A percentile compares a stretch with the other conserved stretches of the same genome.
Conservation (phyloP, 1,284 basidiomycete species). For the Cryptococcus depauperatus region DNA sequence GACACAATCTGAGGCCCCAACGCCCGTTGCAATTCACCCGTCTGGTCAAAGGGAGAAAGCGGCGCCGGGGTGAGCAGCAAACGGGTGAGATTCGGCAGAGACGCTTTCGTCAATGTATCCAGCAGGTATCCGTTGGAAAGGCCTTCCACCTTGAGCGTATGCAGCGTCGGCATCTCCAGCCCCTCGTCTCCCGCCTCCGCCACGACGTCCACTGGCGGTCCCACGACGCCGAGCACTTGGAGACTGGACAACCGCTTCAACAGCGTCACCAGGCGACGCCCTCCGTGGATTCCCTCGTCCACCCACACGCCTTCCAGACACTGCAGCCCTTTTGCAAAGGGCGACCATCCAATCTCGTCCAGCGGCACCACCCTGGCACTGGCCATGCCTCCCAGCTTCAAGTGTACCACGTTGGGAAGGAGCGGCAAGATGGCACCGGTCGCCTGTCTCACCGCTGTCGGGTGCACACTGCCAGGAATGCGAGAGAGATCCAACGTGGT, state of each 20-base stretch:
- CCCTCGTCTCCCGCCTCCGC: conserved; percentile 16
- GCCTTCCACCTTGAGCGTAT: conserved; percentile 58
- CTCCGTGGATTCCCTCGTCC: conserved; percentile 19
- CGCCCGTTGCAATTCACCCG: conserved; percentile 54
- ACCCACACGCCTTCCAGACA: conserved; percentile 58
- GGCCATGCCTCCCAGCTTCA: conserved; percentile 54
- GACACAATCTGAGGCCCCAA: conserved; percentile 59
- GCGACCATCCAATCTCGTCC: conserved; percentile 49
- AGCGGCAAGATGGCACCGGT: conserved; percentile 9
- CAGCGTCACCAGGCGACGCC: conserved; percentile 47
- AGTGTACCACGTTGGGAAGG: conserved; percentile 19
- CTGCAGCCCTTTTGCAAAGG: conserved; percentile 45
- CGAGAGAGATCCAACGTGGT: conserved; percentile 60
- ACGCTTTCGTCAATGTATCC: conserved; percentile 53
- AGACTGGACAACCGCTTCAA: conserved; percentile 54
- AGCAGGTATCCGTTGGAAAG: conserved; percentile 61
- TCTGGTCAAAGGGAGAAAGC: conserved; percentile 37
- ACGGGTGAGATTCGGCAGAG: conserved; percentile 59
- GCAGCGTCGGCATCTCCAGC: conserved; percentile 51
- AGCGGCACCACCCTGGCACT: conserved; percentile 36
- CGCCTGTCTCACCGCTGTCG: conserved; percentile 49
- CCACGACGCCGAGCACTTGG: conserved; percentile 16
- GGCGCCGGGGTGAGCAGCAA: conserved; percentile 63
- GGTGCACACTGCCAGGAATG: conserved; percentile 48
- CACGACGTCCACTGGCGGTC: conserved; percentile 2